Evolutionary conservation across 1,139 yeast genomes (phyloP).

Genomic region (Taphrina sp.): DNA sequence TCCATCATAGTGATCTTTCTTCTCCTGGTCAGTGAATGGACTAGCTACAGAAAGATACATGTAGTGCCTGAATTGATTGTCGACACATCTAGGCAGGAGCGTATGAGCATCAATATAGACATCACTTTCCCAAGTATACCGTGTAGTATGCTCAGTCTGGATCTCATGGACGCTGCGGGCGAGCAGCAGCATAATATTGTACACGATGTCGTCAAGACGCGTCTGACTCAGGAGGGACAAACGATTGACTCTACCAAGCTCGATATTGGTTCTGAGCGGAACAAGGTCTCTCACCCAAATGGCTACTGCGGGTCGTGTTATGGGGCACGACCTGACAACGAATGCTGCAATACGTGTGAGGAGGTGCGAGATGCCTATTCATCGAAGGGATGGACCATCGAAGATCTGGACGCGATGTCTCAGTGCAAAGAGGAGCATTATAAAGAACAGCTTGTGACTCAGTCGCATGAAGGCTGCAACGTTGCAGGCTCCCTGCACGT

Average conservation of each 20-base stretch:
- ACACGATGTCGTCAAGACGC: slow-evolving; percentile 67
- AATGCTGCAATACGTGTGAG: slow-evolving; percentile 84
- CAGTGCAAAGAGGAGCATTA: slow-evolving; percentile 92
- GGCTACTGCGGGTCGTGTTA: slow-evolving; percentile 85
- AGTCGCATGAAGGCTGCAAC: slow-evolving; percentile 82
- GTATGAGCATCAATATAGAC: slow-evolving; percentile 75
- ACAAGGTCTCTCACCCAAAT: slow-evolving; percentile 39
- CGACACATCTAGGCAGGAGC: slow-evolving; percentile 69
- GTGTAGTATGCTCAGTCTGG: slow-evolving; percentile 57
- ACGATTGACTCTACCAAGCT: slow-evolving; percentile 43
- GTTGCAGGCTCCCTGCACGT: slow-evolving; percentile 74
- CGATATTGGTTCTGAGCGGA: slow-evolving; percentile 39
- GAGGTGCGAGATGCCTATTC: slow-evolving; percentile 79
- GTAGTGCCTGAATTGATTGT: slow-evolving; percentile 81
- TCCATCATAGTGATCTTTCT: slow-evolving; percentile 63
- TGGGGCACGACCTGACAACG: slow-evolving; percentile 56
- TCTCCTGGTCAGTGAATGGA: slow-evolving; percentile 71
- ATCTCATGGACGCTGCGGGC: slow-evolving; percentile 80
- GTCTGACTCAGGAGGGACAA: slow-evolving; percentile 55
- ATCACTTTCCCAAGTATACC: slow-evolving; percentile 80
- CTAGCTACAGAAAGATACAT: slow-evolving; percentile 64
- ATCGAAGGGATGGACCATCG: slow-evolving; percentile 78
- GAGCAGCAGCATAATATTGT: slow-evolving; percentile 73
- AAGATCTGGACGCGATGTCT: slow-evolving; percentile 77
- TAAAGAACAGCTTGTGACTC: slow-evolving; percentile 57